A percentile compares a stretch with the other conserved stretches of the same genome.
These are phyloP conservation scores for Aureobasidium lini DNA, from an alignment of 2,329 filamentous ascomycete genomes.

Conservation along the genomic window DNA sequence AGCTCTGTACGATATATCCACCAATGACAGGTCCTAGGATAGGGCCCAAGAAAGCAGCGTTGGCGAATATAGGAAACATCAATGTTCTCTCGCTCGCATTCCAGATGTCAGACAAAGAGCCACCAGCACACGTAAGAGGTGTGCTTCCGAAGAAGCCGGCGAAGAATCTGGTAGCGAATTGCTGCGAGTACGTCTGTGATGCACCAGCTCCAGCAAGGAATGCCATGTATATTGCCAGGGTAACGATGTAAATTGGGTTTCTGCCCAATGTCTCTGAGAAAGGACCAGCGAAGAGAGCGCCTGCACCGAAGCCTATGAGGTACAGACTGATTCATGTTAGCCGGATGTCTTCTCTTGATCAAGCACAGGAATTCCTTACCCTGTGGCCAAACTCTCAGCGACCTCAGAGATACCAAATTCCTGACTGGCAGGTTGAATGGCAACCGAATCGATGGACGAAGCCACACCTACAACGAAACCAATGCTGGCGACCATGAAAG, in stretches of 20 bases:
- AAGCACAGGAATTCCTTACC: conserved; percentile 15
- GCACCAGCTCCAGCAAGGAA: conserved; percentile 43
- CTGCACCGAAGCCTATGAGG: conserved; percentile 37
- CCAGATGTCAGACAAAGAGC: conserved; percentile 42
- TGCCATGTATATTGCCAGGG: conserved; percentile 40
- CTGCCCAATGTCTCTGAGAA: conserved; percentile 38
- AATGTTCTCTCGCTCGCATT: conserved; percentile 41
- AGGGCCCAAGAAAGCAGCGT: conserved; percentile 35
- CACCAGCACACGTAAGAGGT: conserved; percentile 40
- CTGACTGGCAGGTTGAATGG: conserved; percentile 37
- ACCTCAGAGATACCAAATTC: conserved; percentile 45
- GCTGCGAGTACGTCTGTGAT: conserved; percentile 39
- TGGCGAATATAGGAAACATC: conserved; percentile 45
- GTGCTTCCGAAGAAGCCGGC: conserved; percentile 42
- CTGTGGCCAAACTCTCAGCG: conserved; percentile 44
- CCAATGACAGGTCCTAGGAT: conserved; percentile 39
- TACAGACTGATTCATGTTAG: conserved; percentile 19
- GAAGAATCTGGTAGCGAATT: conserved; percentile 44
- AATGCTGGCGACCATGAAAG: conserved; percentile 33
- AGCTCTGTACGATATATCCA: conserved; percentile 35
- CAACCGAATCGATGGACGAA: conserved; percentile 46
- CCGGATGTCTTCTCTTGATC: no score
- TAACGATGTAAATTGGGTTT: conserved; percentile 43
- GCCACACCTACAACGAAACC: conserved; percentile 45
- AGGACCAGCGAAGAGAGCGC: conserved; percentile 43